Evolutionary conservation across 2,329 filamentous ascomycete genomes (phyloP).

Genomic region (Ambrosiella xylebori): DNA sequence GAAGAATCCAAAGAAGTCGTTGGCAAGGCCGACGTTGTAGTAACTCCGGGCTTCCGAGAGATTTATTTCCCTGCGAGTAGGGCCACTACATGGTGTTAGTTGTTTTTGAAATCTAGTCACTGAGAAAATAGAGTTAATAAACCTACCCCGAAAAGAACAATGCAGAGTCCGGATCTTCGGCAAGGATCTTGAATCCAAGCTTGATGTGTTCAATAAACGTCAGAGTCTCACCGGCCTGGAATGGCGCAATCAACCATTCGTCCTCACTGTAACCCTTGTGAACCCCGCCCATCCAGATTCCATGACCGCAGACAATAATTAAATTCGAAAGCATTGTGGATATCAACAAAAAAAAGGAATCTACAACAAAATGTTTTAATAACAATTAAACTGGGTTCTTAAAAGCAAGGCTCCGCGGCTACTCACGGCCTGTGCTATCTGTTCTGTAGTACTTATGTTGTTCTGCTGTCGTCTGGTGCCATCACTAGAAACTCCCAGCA

Average conservation of each 20-base stretch:
- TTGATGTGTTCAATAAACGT: conserved; percentile 66
- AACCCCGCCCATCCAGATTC: conserved; percentile 50
- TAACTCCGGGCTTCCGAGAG: conserved; percentile 49
- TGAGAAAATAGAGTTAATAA: not conserved
- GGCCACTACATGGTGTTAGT: conserved; percentile 28
- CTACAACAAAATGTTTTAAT: not conserved
- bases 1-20: conserved; percentile 29
- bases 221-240: conserved; percentile 59
- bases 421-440: not conserved
- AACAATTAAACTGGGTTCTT: not conserved
- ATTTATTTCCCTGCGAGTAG: conserved; percentile 40
- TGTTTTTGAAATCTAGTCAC: not conserved
- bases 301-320: conserved; percentile 71
- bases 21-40: conserved; percentile 30
- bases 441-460: not conserved
- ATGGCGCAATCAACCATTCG: conserved; percentile 59
- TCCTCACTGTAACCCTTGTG: conserved; percentile 33
- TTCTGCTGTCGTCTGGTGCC: conserved; percentile 3
- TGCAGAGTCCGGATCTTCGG: conserved; percentile 27
- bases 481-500: not conserved
- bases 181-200: conserved; percentile 40
- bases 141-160: conserved; percentile 58
- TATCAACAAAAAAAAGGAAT: not conserved
- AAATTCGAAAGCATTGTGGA: conserved; percentile 32
- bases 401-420: not conserved